Evolutionary conservation across 441 rosid genomes (phyloP), one percentile per base, ranked within the genome.

Genomic region (Cnidoscolus chayamansa): DNA sequence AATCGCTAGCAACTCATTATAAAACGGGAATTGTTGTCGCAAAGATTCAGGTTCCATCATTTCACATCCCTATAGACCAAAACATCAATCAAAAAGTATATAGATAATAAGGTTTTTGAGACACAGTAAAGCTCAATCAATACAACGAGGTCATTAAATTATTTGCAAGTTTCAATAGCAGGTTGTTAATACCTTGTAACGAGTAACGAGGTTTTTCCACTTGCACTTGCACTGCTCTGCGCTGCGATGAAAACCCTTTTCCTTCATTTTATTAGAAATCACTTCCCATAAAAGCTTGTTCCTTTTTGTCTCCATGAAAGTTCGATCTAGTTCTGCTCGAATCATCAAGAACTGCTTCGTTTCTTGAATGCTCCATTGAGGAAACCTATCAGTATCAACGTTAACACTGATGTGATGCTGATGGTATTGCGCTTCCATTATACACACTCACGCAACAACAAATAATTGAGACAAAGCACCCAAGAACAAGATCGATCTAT

Each of bases 141-240:
- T 15, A 69, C 0, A 54, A 40, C 45, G 45, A 40, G 45, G 6
- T 40, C 45, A 6, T 6, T 40, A 40, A 40, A 40, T 40, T 40
- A 40, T 40, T 40, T 40, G 45, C 6, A 40, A 40, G 45, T 40
- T 40, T 40, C 45, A 40, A 40, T 2, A 35, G 37, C 37, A 35
- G 37, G 37, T 35, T 2, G 35, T 6, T 10, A n/a, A 32, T 56
- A 57, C 98, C 97, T 92, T 94, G 67, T 87, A 92, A 68, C 98
- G 94, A 58, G 97, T 94, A 64, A 92, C 92, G 49, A 94, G 97
- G 80, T 94, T 94, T 72, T 94, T 94, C 98, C 98, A 94, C 84
- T 94, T 94, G 89, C 97, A 94, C 85, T 94, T 94, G 90, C 98
- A 94, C 97, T 94, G 98, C 68, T 92, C 98, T 37, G 97, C 74